Conservation (phyloP, 805 yeast genomes). For the Cephaloascus fragrans region DNA sequence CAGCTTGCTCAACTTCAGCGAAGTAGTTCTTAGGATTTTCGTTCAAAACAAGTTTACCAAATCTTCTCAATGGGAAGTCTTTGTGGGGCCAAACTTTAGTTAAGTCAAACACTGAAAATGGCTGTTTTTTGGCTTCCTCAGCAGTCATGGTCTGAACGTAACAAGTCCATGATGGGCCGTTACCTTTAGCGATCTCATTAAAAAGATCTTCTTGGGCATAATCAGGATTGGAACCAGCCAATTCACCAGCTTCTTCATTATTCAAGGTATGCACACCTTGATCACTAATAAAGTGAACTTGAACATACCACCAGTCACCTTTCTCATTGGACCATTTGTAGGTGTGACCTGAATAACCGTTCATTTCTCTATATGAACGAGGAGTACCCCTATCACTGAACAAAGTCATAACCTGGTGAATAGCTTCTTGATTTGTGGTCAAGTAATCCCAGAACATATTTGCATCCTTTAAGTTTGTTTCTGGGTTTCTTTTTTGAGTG, state of each 20-base stretch:
- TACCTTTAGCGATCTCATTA: constrained; percentile 68
- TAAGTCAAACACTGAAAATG: constrained; percentile 80
- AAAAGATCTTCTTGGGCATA: constrained; percentile 73
- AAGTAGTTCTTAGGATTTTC: constrained; percentile 40
- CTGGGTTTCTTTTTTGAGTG: constrained; percentile 68
- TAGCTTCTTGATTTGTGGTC: constrained; percentile 61
- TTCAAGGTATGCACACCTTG: constrained; percentile 44
- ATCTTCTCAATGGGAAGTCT: constrained; percentile 43
- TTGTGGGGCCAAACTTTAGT: constrained; percentile 82
- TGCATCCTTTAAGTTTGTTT: constrained; percentile 71
- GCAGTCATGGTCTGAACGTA: constrained; percentile 82
- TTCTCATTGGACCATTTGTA: constrained; percentile 70
- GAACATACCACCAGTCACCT: constrained; percentile 73
- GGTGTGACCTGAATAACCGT: constrained; percentile 80
- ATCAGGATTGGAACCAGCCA: constrained; percentile 77
- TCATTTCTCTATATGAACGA: constrained; percentile 63
- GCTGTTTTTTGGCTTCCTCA: constrained; percentile 63
- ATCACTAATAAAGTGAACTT: constrained; percentile 62
- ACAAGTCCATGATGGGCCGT: constrained; percentile 76
- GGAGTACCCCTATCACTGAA: constrained; percentile 84
- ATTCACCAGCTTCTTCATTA: constrained; percentile 55
- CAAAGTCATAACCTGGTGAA: constrained; percentile 64
- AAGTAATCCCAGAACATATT: constrained; percentile 82
- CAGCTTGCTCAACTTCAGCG: constrained; percentile 42
- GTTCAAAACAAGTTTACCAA: constrained; percentile 46